Evolutionary conservation across 2,329 filamentous ascomycete species (phyloP).

Genomic region (Cercospora nicotianae): DNA sequence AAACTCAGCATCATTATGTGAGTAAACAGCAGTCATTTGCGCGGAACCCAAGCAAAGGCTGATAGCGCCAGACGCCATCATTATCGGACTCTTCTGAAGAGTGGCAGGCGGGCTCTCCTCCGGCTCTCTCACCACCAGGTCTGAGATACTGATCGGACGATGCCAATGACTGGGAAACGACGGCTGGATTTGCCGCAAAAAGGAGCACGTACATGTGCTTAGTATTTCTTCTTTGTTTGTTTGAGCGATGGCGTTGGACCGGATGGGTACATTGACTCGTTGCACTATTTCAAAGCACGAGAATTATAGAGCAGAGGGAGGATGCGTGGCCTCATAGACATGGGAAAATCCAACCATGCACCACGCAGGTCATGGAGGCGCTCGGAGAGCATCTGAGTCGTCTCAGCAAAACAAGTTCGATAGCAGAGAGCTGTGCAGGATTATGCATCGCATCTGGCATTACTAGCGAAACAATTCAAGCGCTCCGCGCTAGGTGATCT

Average conservation of each 20-base stretch:
- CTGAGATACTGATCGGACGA: not conserved
- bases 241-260: slow-evolving; percentile 17
- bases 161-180: not conserved
- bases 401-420: not conserved
- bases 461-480: not conserved
- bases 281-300: not conserved
- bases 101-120: slow-evolving; percentile 51
- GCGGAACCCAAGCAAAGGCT: slow-evolving; percentile 32
- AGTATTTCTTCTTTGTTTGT: not conserved
- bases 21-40: slow-evolving; percentile 40
- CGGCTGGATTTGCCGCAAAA: not conserved
- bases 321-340: not conserved
- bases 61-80: slow-evolving; percentile 65
- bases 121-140: slow-evolving; percentile 33
- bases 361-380: not conserved
- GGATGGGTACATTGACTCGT: not conserved
- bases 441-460: not conserved
- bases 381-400: not conserved
- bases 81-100: slow-evolving; percentile 71
- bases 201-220: not conserved
- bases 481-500: not conserved
- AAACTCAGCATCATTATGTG: slow-evolving; percentile 71
- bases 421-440: not conserved
- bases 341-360: not conserved
- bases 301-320: not conserved